A percentile compares a stretch with the other conserved stretches of the same genome.
These are phyloP conservation scores for Colletotrichum viniferum DNA, from an alignment of 2,329 filamentous ascomycete genomes.

Conservation along the genomic window DNA sequence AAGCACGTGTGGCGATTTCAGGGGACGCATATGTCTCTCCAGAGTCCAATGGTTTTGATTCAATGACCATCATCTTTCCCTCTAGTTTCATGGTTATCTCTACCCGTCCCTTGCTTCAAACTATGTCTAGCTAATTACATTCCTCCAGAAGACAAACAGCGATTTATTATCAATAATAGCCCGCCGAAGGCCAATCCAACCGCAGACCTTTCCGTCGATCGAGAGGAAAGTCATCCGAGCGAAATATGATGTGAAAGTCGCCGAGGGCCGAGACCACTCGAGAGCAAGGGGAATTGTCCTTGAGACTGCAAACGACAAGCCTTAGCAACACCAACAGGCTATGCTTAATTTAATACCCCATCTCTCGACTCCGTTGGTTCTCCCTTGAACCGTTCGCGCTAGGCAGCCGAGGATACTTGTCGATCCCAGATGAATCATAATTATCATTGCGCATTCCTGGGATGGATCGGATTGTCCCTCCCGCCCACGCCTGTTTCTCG, in stretches of 20 bases:
- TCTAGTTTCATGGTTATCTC: neutral
- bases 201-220: neutral
- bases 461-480: neutral
- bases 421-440: neutral
- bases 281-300: neutral
- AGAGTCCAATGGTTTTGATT: neutral
- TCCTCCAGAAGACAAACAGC: neutral
- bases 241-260: neutral
- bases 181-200: neutral
- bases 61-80: neutral
- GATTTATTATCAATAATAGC: neutral
- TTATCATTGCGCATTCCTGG: neutral
- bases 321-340: neutral
- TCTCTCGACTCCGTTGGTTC: neutral
- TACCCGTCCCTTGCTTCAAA: neutral
- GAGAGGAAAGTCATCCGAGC: neutral
- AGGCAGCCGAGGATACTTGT: neutral
- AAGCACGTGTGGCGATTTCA: neutral
- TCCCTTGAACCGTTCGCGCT: neutral
- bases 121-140: neutral
- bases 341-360: neutral
- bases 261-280: neutral
- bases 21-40: neutral
- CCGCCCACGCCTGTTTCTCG: neutral
- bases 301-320: neutral